Evolutionary conservation across 768 basidiomycete species (phyloP), one percentile per base, ranked within the genome.

Genomic region (Lactarius tabidus): DNA sequence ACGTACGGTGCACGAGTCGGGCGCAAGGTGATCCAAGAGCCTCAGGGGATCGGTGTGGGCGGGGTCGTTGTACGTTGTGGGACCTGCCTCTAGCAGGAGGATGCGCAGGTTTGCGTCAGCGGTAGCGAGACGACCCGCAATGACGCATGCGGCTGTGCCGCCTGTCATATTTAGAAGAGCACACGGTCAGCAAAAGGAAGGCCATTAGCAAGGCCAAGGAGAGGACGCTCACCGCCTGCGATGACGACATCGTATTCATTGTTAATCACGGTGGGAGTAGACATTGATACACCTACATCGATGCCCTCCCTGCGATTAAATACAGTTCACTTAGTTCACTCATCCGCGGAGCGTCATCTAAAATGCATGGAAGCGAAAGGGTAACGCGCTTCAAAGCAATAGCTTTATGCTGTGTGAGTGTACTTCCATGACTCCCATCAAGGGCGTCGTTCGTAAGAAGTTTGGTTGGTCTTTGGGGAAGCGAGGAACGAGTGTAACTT

Each of bases 11-110:
- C 76, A 77, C 51, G 75, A 75, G 2, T 69, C 73, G 3, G 76
- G 74, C 0, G 69, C 62, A 1, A 85, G 70, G 67, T 85, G 80
- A 35, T 71, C 69, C 45, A 82, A 75, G 70, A 73, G 85, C n/a
- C 79, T 79, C 4, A 77, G 85, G 2, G 87, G 86, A 57, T 87
- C 85, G 17, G 77, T 73, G 70, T 88, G 84, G 2, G 69, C 66
- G 10, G 74, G 76, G 8, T 81, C 39, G 45, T 85, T 77, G 28
- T 75, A 73, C 0, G 82, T 81, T 65, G 83, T 79, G 7, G 79
- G 77, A 2, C 87, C 87, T 17, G 82, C 79, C 74, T 89, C 87
- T 31, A 88, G 70, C 48, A 88, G 71, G 12, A 88, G 80, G 54
- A 88, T 84, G 69, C 78, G 84, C 59, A 88, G 72, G 2, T 74